Base-by-base conservation (phyloP, 2,329 filamentous ascomycete species). In the Cladophialophora bantiana region DNA sequence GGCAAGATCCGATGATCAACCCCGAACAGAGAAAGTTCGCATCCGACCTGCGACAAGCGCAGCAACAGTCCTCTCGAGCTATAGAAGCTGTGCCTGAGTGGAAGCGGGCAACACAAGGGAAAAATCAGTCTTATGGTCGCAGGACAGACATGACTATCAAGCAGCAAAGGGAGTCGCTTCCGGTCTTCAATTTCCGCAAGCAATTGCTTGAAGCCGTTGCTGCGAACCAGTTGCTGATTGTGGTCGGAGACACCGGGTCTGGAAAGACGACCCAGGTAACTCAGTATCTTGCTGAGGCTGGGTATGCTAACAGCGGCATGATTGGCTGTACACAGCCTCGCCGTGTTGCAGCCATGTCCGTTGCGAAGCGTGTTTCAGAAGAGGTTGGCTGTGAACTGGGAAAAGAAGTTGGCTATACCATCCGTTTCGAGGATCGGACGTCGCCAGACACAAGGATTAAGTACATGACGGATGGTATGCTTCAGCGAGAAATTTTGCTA, bases 381-480 rank as follows among this genome's bases (percentile, higher is more conserved):
- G 95, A 99, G 81, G 93, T 98, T 66, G 94, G 95, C 15, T 97
- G 94, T 73, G 86, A 90, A 70, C 85, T 98, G 12, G 95, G 95
- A 38, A 89, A 94, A 64, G 94, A 97, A 77, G 94, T 99, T 69
- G 95, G 95, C 62, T 99, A 99, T 77, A 97, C 92, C 7, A 97
- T 99, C 76, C 92, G 95, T 77, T 99, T 99, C 76, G 95, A 99
- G 76, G 95, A 99, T 80, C 91, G 90, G 77, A 97, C 94, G 0
- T 92, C 90, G 70, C 88, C 92, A 1, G 86, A 89, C 18, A 99
- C 95, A 1, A 92, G 90, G 75, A 97, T 99, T 83, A 99, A 99
- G 82, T 99, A 99, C 82, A 97, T 99, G 94, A 99, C 95, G 15
- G 95, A 99, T 75, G 95, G 95, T 79, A 98, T 98, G 92, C 86